A percentile compares a stretch with the other conserved stretches of the same genome.
phyloP scores from a whole-genome alignment of 2,329 filamentous ascomycete genomes.

The Nigrospora osmanthi region DNA sequence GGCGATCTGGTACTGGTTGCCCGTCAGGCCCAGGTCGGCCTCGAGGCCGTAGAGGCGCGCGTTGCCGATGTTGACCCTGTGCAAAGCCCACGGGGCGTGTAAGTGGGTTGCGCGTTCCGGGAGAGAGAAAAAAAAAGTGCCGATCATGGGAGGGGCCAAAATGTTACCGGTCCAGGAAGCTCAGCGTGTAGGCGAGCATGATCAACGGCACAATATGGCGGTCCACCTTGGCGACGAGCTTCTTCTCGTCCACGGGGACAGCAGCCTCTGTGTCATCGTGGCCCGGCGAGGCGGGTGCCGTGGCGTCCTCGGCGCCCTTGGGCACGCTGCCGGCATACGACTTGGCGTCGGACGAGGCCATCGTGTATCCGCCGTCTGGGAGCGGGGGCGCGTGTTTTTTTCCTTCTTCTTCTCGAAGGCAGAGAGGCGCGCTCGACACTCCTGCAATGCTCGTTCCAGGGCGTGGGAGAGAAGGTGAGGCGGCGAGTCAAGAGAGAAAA shows the following conservation, averaged over 20 bases:
- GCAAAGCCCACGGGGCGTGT: conserved; percentile 4
- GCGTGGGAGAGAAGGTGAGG: too few species aligned
- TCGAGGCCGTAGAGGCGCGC: conserved; percentile 58
- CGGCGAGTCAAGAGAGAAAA: too few species aligned
- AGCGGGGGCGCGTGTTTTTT: not conserved
- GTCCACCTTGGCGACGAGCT: conserved; percentile 59
- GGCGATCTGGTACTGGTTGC: conserved; percentile 62
- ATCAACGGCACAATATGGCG: conserved; percentile 56
- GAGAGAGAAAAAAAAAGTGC: conserved; percentile 1
- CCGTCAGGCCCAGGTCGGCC: conserved; percentile 49
- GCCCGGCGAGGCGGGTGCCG: too few species aligned
- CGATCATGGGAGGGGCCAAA: conserved; percentile 5
- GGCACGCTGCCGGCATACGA: too few species aligned
- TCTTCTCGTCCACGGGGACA: conserved; percentile 34
- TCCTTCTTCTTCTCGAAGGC: not conserved
- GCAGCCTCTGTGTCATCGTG: conserved; percentile 1
- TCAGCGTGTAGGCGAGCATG: conserved; percentile 65
- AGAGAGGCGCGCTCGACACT: too few species aligned
- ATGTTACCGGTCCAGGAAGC: conserved; percentile 62
- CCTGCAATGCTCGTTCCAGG: too few species aligned
- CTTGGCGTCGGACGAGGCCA: too few species aligned
- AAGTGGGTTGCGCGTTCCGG: not conserved
- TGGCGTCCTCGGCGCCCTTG: too few species aligned
- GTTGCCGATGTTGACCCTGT: conserved; percentile 65
- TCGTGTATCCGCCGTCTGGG: too few species aligned